Conservation (phyloP, 306 rosid species). For the Malus fusca region DNA sequence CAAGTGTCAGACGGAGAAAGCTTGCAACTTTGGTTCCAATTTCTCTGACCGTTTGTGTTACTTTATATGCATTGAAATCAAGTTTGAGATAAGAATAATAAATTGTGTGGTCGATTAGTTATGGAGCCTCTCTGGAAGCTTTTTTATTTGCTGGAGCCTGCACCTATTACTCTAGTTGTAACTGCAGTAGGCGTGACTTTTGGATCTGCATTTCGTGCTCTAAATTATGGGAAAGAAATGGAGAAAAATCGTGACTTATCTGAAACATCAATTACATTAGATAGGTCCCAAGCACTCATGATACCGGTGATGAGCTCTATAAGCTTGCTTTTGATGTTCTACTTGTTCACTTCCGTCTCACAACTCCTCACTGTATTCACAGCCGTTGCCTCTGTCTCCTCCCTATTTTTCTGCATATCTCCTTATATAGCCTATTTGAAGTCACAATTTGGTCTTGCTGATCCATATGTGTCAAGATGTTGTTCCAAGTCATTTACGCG, state of each 20-base stretch:
- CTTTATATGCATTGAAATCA: constrained; percentile 6
- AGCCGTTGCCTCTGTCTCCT: constrained; percentile 71
- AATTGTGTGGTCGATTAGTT: constrained; percentile 11
- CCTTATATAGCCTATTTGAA: constrained; percentile 63
- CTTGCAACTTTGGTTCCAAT: constrained; percentile 53
- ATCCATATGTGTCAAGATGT: constrained; percentile 88
- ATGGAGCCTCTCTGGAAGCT: constrained; percentile 89
- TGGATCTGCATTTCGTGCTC: constrained; percentile 92
- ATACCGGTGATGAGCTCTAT: constrained; percentile 96
- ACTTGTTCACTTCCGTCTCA: constrained; percentile 84
- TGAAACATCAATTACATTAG: constrained; percentile 83
- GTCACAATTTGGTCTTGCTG: constrained; percentile 70
- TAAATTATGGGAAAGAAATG: constrained; percentile 93
- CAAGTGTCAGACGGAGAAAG: constrained; percentile 26
- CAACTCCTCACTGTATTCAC: constrained; percentile 91
- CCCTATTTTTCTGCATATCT: constrained; percentile 79
- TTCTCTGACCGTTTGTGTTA: constrained; percentile 7
- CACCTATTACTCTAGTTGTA: constrained; percentile 64
- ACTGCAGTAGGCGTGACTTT: constrained; percentile 93
- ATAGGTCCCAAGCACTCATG: constrained; percentile 90
- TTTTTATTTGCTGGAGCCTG: constrained; percentile 82
- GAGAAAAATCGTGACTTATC: constrained; percentile 76
- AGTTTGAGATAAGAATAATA: constrained; percentile 17
- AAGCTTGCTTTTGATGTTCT: constrained; percentile 96
- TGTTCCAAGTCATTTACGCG: constrained; percentile 89